Evolutionary conservation across 2,329 filamentous ascomycete species (phyloP).

Genomic region (Teratosphaeria epicoccoides): DNA sequence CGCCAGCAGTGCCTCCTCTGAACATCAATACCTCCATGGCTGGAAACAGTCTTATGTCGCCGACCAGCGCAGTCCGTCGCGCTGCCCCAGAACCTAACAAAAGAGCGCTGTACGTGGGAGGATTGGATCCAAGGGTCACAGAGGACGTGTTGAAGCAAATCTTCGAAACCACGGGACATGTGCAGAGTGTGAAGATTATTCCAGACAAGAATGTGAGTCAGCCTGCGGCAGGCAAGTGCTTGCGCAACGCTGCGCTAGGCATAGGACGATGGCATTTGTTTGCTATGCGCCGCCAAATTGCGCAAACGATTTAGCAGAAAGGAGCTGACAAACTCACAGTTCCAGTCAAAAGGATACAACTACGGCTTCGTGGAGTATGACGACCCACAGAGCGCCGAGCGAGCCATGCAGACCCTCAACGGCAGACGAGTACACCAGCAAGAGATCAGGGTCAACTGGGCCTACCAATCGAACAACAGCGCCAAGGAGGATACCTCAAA

Average conservation of each 20-base stretch:
- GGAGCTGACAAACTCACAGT: slow-evolving; percentile 16
- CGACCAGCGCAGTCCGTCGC: slow-evolving; percentile 71
- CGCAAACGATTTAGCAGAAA: background rate
- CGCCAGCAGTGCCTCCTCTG: slow-evolving; percentile 59
- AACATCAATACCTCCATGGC: slow-evolving; percentile 55
- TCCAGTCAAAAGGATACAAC: slow-evolving; percentile 89
- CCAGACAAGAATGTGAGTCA: slow-evolving; percentile 94
- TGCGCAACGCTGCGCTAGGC: background rate
- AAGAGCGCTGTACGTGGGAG: slow-evolving; percentile 89
- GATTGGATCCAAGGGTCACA: slow-evolving; percentile 86
- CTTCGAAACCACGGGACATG: slow-evolving; percentile 96
- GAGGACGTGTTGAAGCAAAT: slow-evolving; percentile 96
- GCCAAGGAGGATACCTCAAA: slow-evolving; percentile 97
- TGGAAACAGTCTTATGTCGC: slow-evolving; percentile 63
- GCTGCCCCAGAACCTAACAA: slow-evolving; percentile 97
- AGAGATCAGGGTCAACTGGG: slow-evolving; percentile 99
- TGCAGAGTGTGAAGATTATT: slow-evolving; percentile 98
- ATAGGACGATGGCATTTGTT: background rate
- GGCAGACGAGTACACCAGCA: slow-evolving; percentile 88
- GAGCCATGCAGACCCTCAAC: slow-evolving; percentile 94
- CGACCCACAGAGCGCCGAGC: slow-evolving; percentile 89
- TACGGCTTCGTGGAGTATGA: slow-evolving; percentile 99
- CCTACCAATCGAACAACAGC: slow-evolving; percentile 88
- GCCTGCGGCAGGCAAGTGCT: slow-evolving; percentile 3
- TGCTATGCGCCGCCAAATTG: background rate